These are phyloP conservation scores for Neonectria sp. DNA, from an alignment of 2,329 filamentous ascomycete species.

Conservation along the genomic window DNA sequence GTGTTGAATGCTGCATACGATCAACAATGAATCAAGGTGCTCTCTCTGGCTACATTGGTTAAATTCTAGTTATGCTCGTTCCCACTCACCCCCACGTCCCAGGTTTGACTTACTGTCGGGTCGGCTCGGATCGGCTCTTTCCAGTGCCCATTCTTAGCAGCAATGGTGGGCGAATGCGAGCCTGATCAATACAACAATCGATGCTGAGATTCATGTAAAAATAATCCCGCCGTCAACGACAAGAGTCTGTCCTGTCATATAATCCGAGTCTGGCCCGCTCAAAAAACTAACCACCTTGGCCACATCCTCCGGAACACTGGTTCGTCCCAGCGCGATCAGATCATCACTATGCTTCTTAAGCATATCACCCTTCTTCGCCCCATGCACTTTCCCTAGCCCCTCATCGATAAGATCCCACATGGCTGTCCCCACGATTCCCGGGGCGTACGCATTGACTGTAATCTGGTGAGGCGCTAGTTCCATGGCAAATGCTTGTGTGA, in stretches of 20 bases:
- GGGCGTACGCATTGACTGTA: slow-evolving; percentile 77
- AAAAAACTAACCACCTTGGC: slow-evolving; percentile 74
- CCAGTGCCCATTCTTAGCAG: not conserved
- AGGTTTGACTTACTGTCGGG: not conserved
- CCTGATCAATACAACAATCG: not conserved
- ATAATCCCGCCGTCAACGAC: slow-evolving; percentile 74
- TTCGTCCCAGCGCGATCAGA: slow-evolving; percentile 69
- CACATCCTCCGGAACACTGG: slow-evolving; percentile 75
- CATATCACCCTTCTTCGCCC: slow-evolving; percentile 65
- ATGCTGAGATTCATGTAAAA: slow-evolving; percentile 52
- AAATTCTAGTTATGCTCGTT: no score
- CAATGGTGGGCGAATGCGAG: not conserved
- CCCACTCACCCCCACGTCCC: no score
- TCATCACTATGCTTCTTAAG: slow-evolving; percentile 69
- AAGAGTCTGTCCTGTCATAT: slow-evolving; percentile 76
- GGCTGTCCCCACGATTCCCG: slow-evolving; percentile 75
- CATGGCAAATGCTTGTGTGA: slow-evolving; percentile 77
- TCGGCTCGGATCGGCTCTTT: not conserved
- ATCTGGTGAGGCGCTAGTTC: slow-evolving; percentile 76
- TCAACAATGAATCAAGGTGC: no score
- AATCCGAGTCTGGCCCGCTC: slow-evolving; percentile 71
- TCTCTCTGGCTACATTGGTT: no score
- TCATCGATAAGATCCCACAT: slow-evolving; percentile 81
- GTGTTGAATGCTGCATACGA: not conserved
- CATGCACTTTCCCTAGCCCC: slow-evolving; percentile 60